Evolutionary conservation across 1,284 basidiomycete genomes (phyloP).

Genomic region (Ustilago xerochloae): DNA sequence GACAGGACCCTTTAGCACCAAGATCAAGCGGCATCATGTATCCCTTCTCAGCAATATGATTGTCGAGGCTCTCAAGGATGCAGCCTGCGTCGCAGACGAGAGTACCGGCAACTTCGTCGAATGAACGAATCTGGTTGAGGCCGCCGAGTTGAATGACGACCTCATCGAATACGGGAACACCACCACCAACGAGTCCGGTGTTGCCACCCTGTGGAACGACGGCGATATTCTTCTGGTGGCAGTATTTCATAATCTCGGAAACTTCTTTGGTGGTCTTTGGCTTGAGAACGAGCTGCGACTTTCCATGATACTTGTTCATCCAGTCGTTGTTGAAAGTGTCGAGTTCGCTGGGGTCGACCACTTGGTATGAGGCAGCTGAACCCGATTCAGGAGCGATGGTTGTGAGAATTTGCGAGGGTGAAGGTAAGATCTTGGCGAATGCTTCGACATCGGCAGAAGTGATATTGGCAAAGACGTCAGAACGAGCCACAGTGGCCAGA

Average conservation of each 20-base stretch:
- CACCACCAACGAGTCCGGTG: slow-evolving; percentile 95
- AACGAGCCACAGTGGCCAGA: slow-evolving; percentile 73
- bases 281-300: slow-evolving; percentile 84
- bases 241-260: slow-evolving; percentile 75
- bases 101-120: slow-evolving; percentile 78
- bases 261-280: slow-evolving; percentile 90
- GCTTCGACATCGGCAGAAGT: slow-evolving; percentile 70
- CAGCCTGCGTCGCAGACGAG: slow-evolving; percentile 84
- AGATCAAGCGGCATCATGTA: slow-evolving; percentile 98
- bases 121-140: slow-evolving; percentile 86
- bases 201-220: slow-evolving; percentile 98
- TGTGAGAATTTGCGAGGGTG: slow-evolving; percentile 70
- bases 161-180: slow-evolving; percentile 90
- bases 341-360: slow-evolving; percentile 75
- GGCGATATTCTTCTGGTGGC: slow-evolving; percentile 67
- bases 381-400: slow-evolving; percentile 69
- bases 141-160: slow-evolving; percentile 84
- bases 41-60: slow-evolving; percentile 85
- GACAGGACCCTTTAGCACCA: slow-evolving; percentile 97
- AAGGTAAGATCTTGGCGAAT: slow-evolving; percentile 71
- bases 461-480: slow-evolving; percentile 70
- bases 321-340: slow-evolving; percentile 89
- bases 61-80: slow-evolving; percentile 89
- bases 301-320: slow-evolving; percentile 95
- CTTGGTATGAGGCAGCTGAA: slow-evolving; percentile 36